Conservation (phyloP, 257 asterid genomes). For the Gynochthodes officinalis region DNA sequence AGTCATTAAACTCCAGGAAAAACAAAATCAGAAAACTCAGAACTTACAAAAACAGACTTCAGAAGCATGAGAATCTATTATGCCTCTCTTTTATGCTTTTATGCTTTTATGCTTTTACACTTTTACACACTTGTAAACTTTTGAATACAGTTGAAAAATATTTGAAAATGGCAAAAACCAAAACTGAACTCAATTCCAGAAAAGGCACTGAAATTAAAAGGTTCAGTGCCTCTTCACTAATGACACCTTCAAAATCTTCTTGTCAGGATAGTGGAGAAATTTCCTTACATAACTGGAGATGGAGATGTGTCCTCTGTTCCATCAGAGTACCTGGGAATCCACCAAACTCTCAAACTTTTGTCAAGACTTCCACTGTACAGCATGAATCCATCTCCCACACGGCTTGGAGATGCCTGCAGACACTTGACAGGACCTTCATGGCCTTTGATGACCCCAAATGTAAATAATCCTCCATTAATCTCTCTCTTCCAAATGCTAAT, state of each 20-base stretch:
- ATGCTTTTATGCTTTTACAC: no score
- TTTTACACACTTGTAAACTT: conserved; percentile 6
- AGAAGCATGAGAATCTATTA: background rate
- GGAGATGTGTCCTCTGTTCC: conserved; percentile 1
- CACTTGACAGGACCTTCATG: conserved; percentile 83
- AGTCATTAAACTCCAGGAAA: background rate
- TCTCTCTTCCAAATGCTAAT: conserved; percentile 64
- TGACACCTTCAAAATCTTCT: background rate
- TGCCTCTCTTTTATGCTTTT: conserved; percentile 8
- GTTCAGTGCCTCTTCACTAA: background rate
- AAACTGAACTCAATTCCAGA: background rate
- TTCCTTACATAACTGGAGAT: no score
- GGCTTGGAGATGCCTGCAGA: conserved; percentile 51
- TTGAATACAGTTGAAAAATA: background rate
- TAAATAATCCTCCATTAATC: conserved; percentile 38
- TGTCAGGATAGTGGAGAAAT: background rate
- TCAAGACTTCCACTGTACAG: conserved; percentile 84
- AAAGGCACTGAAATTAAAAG: conserved; percentile 7
- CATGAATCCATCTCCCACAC: conserved; percentile 74
- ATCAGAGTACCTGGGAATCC: conserved; percentile 51
- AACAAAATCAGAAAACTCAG: background rate
- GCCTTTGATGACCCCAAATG: conserved; percentile 52
- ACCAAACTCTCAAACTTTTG: conserved; percentile 73
- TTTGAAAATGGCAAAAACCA: background rate
- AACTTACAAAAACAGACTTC: conserved; percentile 4